These are phyloP conservation scores for Bryoerythrophyllum caledonicum DNA, from an alignment of 225 moss, liverwort and hornwort genomes.

Conservation along the genomic window DNA sequence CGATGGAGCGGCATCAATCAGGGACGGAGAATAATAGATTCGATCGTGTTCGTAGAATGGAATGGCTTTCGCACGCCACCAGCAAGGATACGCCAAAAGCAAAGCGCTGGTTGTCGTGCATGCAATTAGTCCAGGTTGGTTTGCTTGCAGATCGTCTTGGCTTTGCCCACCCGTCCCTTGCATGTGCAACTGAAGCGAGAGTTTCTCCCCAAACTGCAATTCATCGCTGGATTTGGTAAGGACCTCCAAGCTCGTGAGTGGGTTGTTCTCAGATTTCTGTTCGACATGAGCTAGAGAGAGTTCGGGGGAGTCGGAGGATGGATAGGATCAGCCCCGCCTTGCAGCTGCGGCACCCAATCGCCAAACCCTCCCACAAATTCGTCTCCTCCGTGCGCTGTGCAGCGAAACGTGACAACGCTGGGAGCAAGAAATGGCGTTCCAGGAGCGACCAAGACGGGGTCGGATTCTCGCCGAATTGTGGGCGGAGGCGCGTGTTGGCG, in stretches of 20 bases:
- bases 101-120: slow-evolving; percentile 8
- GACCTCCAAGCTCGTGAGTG: neutral
- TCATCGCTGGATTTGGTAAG: neutral
- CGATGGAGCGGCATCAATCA: neutral
- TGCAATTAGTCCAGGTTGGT: slow-evolving; percentile 8
- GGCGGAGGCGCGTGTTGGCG: slow-evolving; percentile 47
- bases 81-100: neutral
- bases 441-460: slow-evolving; percentile 11
- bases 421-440: slow-evolving; percentile 22
- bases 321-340: slow-evolving; percentile 34
- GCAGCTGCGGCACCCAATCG: slow-evolving; percentile 35
- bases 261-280: neutral
- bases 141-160: slow-evolving; percentile 13
- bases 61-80: slow-evolving; percentile 22
- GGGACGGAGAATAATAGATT: slow-evolving; percentile 11
- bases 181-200: slow-evolving; percentile 16
- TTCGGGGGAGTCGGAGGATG: slow-evolving; percentile 28
- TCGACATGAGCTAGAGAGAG: slow-evolving; percentile 3
- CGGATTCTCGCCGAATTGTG: slow-evolving; percentile 20
- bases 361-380: slow-evolving; percentile 29
- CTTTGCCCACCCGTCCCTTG: slow-evolving; percentile 24
- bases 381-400: slow-evolving; percentile 21
- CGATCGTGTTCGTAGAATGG: slow-evolving; percentile 38
- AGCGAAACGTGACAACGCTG: slow-evolving; percentile 24
- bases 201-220: slow-evolving; percentile 16